These are phyloP conservation scores for Penicillium sp. DNA, from an alignment of 2,329 filamentous ascomycete genomes.

Conservation along the genomic window DNA sequence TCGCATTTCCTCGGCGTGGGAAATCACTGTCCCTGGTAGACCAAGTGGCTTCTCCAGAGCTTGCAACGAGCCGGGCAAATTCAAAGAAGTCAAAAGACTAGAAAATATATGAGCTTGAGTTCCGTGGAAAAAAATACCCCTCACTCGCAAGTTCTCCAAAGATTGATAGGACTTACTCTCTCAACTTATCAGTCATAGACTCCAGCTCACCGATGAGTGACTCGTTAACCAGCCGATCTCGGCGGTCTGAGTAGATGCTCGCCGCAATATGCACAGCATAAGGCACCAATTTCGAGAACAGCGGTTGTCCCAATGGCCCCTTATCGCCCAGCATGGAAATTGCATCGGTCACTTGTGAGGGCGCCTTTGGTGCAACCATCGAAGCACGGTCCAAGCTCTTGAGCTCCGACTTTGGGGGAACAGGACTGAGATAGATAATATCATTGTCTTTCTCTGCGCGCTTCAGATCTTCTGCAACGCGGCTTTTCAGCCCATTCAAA, in stretches of 20 bases:
- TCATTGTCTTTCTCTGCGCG: constrained; percentile 95
- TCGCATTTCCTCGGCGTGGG: constrained; percentile 88
- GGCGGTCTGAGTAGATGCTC: constrained; percentile 87
- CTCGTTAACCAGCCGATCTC: constrained; percentile 84
- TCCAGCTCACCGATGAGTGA: constrained; percentile 82
- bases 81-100: constrained; percentile 66
- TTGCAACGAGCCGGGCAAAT: constrained; percentile 86
- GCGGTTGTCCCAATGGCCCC: constrained; percentile 70
- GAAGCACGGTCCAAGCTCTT: constrained; percentile 77
- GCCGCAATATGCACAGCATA: constrained; percentile 93
- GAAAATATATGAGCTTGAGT: constrained; percentile 8
- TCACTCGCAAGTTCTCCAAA: background rate
- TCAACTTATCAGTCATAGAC: constrained; percentile 68
- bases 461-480: constrained; percentile 81
- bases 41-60: constrained; percentile 92
- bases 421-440: constrained; percentile 78
- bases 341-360: constrained; percentile 75
- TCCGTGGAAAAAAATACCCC: background rate
- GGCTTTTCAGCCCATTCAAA: constrained; percentile 72
- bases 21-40: constrained; percentile 73
- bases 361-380: constrained; percentile 76
- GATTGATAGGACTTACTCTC: constrained; percentile 50
- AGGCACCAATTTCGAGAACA: constrained; percentile 88
- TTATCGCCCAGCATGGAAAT: constrained; percentile 73
- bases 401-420: constrained; percentile 83